Evolutionary conservation across 2,329 filamentous ascomycete genomes (phyloP).

Genomic region (Geosmithia morbida): DNA sequence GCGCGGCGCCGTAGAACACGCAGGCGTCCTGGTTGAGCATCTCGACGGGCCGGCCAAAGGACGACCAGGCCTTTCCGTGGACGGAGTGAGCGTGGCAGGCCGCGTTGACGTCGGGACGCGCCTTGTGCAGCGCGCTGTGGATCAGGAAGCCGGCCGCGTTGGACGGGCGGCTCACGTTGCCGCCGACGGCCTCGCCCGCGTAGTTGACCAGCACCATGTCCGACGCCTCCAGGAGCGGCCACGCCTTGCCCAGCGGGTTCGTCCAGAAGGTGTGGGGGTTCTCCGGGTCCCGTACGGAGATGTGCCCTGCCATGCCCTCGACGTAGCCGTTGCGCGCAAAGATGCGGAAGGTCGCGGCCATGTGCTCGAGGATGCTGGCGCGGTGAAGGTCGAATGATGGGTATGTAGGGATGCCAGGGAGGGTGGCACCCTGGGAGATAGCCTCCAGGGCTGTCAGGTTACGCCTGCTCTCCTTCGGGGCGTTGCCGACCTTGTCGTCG

Average conservation of each 20-base stretch:
- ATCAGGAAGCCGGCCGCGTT: constrained; percentile 60
- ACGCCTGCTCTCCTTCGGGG: background rate
- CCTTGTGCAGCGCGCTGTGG: constrained; percentile 51
- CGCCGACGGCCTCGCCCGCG: constrained; percentile 46
- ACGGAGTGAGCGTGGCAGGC: constrained; percentile 54
- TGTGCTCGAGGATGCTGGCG: constrained; percentile 36
- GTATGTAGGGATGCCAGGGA: constrained; percentile 9
- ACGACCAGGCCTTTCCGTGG: constrained; percentile 51
- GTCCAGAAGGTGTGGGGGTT: constrained; percentile 48
- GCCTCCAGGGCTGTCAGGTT: background rate
- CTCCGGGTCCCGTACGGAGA: constrained; percentile 50
- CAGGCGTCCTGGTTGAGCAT: constrained; percentile 55
- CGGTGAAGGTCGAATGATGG: constrained; percentile 10
- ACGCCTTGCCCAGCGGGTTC: constrained; percentile 51
- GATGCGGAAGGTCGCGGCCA: constrained; percentile 53
- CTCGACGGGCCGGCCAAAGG: constrained; percentile 47
- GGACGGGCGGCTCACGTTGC: constrained; percentile 39
- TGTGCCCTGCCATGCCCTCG: constrained; percentile 57
- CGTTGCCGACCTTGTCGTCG: background rate
- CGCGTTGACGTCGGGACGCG: constrained; percentile 48
- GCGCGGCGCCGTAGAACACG: constrained; percentile 45
- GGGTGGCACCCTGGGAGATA: background rate
- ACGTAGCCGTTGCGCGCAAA: constrained; percentile 51
- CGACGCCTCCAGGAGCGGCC: constrained; percentile 47
- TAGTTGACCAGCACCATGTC: constrained; percentile 55